Base-by-base conservation (phyloP, 495 filamentous ascomycete genomes). In the Niebla homalea region DNA sequence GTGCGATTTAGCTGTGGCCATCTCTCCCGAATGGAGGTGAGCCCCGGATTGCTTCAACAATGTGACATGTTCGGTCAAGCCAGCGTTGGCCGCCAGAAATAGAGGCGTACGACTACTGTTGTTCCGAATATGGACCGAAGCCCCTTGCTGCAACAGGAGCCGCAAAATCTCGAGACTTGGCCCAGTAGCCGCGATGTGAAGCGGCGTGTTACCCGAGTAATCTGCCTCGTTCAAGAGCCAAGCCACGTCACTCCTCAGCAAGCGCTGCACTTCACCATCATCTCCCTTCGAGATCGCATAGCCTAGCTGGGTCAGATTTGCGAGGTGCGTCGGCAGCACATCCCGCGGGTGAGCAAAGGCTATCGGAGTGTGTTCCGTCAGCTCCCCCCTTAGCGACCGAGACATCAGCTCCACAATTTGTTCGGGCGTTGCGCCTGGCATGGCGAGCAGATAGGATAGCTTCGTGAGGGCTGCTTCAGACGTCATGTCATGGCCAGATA, bases 381-480 rank as follows among this genome's bases (percentile, higher is more conserved):
- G 74, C 65, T 97, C 90, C 15, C 90, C 92, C 23, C 89, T 77
- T 7, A 95, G 64, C 0, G 83, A 83, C 7, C 73, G 61, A 20
- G 81, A 76, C 89, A 96, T 95, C 52, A 77, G 72, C 41, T 68
- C 62, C 1, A 77, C 70, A 6, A 96, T 77, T 6, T 84, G 78
- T 15, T 73, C 65, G 20, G 78, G 71, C 0, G 70, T 68, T n/a
- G 81, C 61, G 4, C 70, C 75, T 10, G 81, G 82, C 2, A 78
- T 58, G 2, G 88, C 85, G 7, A 98, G 75, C 1, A 96, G 74
- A 59, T 90, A 95, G 1, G 87, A 86, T 11, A 98, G 72, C 67
- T 98, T 98, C 1, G 92, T 94, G 53, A 97, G 72, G 0, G 92
- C 92, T 14, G 85, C 90, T 67, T 98, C 92, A 14, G 86, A 84